phyloP scores from a whole-genome alignment of 169 alveolate genomes.

The Theileria orientalis region DNA sequence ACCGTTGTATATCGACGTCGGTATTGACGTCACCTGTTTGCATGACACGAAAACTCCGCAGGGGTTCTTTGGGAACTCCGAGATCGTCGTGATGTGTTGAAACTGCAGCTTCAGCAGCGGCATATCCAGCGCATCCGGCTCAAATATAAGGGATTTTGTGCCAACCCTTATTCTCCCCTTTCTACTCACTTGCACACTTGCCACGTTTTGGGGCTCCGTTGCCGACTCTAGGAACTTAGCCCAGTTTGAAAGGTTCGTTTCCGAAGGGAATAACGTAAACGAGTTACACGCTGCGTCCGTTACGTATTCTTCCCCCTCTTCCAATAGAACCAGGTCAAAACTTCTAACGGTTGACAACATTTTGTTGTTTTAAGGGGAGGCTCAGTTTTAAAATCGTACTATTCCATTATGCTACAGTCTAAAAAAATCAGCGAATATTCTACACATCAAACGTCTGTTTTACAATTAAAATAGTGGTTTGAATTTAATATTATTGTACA shows the following conservation, averaged over 20 bases:
- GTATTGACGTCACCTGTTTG: slow-evolving; percentile 65
- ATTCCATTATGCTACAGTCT: no score
- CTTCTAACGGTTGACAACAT: slow-evolving; percentile 68
- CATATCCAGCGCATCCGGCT: slow-evolving; percentile 74
- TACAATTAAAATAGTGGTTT: no score
- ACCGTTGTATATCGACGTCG: slow-evolving; percentile 67
- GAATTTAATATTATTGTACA: no score
- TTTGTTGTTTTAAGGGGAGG: not conserved
- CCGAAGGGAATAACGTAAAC: slow-evolving; percentile 48
- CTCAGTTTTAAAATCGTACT: no score
- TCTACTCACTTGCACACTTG: slow-evolving; percentile 14
- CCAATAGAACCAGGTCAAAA: slow-evolving; percentile 74
- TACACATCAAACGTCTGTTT: no score
- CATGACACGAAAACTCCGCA: slow-evolving; percentile 62
- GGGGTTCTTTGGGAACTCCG: not conserved
- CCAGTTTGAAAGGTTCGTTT: slow-evolving; percentile 31
- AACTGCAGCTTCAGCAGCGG: slow-evolving; percentile 72
- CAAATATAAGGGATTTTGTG: slow-evolving; percentile 78
- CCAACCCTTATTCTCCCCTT: slow-evolving; percentile 82
- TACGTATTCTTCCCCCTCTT: slow-evolving; percentile 79
- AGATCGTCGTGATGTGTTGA: slow-evolving; percentile 34
- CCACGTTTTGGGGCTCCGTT: slow-evolving; percentile 16
- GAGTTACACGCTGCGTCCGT: slow-evolving; percentile 63
- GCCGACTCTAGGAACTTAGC: slow-evolving; percentile 43
- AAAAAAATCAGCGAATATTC: no score